phyloP scores from a whole-genome alignment of 2,329 filamentous ascomycete genomes.

The Colletotrichum sp. region DNA sequence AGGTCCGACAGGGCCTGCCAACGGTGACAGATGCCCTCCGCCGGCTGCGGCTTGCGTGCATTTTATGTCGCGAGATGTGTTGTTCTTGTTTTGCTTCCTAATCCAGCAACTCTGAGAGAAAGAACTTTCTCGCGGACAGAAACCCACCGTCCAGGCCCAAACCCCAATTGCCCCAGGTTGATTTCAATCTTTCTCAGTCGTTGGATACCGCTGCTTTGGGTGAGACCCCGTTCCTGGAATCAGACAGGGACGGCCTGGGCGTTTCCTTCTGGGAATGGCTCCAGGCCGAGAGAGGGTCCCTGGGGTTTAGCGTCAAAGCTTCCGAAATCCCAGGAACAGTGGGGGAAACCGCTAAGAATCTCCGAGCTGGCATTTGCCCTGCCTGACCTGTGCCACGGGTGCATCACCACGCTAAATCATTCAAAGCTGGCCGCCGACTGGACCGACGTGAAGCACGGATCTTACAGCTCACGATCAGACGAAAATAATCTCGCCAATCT shows the following conservation, averaged over 20 bases:
- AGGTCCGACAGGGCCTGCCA: background rate
- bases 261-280: background rate
- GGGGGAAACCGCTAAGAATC: background rate
- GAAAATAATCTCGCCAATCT: conserved; percentile 7
- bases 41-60: background rate
- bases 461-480: background rate
- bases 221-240: background rate
- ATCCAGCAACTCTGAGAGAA: background rate
- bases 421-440: background rate
- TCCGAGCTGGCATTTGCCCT: background rate
- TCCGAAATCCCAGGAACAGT: background rate
- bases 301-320: conserved; percentile 5
- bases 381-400: background rate
- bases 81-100: background rate
- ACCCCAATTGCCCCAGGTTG: background rate
- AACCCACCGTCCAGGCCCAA: background rate
- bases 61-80: background rate
- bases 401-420: background rate
- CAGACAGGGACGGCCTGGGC: background rate
- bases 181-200: background rate
- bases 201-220: background rate
- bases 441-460: background rate
- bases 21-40: background rate
- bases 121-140: background rate
- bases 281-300: conserved; percentile 3